Percentiles rank a stretch among this genome's conserved stretches.
These are phyloP conservation scores for Ophiognomonia clavigignenti-juglandacearum DNA, from an alignment of 2,329 filamentous ascomycete genomes.

Conservation along the genomic window DNA sequence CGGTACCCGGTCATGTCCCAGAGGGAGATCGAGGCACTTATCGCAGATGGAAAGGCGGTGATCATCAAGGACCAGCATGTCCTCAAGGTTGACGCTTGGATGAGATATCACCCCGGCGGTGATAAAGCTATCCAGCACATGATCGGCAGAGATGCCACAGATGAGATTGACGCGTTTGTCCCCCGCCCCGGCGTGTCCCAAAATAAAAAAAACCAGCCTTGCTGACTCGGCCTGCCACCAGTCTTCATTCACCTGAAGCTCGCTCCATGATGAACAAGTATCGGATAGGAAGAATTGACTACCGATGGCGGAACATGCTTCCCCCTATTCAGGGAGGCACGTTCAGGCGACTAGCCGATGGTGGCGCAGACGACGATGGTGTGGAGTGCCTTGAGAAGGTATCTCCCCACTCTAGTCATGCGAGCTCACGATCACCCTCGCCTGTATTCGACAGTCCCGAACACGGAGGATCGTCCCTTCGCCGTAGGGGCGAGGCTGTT, in stretches of 20 bases:
- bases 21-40: slow-evolving; percentile 70
- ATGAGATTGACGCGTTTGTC: slow-evolving; percentile 84
- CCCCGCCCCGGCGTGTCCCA: neutral
- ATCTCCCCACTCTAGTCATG: slow-evolving; percentile 17
- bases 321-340: slow-evolving; percentile 88
- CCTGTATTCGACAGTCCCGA: slow-evolving; percentile 47
- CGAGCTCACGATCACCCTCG: slow-evolving; percentile 37
- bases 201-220: neutral
- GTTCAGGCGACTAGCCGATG: slow-evolving; percentile 51
- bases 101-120: slow-evolving; percentile 86
- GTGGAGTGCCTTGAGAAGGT: slow-evolving; percentile 14
- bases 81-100: slow-evolving; percentile 82
- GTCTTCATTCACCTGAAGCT: slow-evolving; percentile 77
- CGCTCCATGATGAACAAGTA: slow-evolving; percentile 73
- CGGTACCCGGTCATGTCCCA: slow-evolving; percentile 33
- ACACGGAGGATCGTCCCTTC: slow-evolving; percentile 22
- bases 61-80: slow-evolving; percentile 79
- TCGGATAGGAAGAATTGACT: slow-evolving; percentile 76
- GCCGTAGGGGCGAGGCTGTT: slow-evolving; percentile 26
- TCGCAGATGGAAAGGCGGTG: slow-evolving; percentile 74
- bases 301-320: slow-evolving; percentile 79
- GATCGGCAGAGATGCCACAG: slow-evolving; percentile 89
- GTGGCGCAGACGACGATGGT: slow-evolving; percentile 22
- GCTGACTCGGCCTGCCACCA: slow-evolving; percentile 29
- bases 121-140: slow-evolving; percentile 89